A percentile compares a stretch with the other conserved stretches of the same genome.
Evolutionary conservation across 208 protist genomes (phyloP).

Genomic region (Wallacemonas rigidus): DNA sequence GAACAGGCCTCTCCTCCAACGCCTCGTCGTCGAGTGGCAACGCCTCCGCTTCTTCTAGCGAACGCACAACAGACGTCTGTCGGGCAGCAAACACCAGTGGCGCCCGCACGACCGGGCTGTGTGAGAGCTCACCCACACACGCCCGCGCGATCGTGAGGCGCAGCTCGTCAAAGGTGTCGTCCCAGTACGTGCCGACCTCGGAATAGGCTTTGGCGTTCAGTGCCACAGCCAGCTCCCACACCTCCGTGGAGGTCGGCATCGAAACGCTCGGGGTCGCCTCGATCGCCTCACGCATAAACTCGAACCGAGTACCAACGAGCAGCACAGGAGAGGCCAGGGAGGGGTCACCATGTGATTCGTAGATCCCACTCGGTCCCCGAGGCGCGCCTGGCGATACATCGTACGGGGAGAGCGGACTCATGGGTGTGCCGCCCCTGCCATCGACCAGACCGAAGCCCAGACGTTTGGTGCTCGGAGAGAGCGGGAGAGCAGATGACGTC

Average conservation of each 20-base stretch:
- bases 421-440: background rate
- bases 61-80: slow-evolving; percentile 20
- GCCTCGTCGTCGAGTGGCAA: background rate
- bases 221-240: slow-evolving; percentile 36
- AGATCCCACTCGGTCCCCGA: background rate
- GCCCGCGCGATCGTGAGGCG: slow-evolving; percentile 46
- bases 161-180: slow-evolving; percentile 35
- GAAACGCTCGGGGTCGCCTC: slow-evolving; percentile 31
- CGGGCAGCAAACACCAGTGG: slow-evolving; percentile 15
- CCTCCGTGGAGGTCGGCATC: slow-evolving; percentile 29
- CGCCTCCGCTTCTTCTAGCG: slow-evolving; percentile 22
- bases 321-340: slow-evolving; percentile 26
- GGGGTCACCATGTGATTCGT: slow-evolving; percentile 2
- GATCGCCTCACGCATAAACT: slow-evolving; percentile 40
- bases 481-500: background rate
- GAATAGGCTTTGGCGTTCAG: slow-evolving; percentile 47
- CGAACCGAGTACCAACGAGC: slow-evolving; percentile 38
- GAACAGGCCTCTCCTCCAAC: background rate
- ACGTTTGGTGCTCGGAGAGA: background rate
- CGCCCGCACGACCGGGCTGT: slow-evolving; percentile 25
- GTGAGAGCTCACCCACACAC: slow-evolving; percentile 51
- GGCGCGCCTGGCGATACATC: background rate
- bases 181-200: slow-evolving; percentile 40
- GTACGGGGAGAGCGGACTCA: slow-evolving; percentile 9
- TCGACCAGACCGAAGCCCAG: slow-evolving; percentile 1